Evolutionary conservation across 2,329 filamentous ascomycete genomes (phyloP).

Genomic region (Fusarium bactridioides): DNA sequence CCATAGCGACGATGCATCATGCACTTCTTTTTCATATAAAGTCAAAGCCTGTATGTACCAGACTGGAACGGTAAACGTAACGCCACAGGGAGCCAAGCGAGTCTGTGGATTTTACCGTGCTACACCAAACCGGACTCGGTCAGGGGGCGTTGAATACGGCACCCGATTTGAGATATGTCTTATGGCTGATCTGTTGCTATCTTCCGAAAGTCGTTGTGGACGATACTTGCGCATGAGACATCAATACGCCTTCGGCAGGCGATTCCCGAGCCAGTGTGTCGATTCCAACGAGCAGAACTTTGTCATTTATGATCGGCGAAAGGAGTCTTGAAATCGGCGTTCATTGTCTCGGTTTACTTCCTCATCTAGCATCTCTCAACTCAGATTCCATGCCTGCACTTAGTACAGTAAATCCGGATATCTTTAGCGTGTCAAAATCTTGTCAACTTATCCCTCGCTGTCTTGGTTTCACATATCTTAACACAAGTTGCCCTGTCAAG

Average conservation of each 20-base stretch:
- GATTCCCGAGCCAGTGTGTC: not conserved
- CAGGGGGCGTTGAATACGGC: not conserved
- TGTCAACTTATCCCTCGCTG: not conserved
- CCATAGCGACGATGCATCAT: not conserved
- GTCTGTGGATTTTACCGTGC: slow-evolving; percentile 15
- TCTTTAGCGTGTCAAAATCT: slow-evolving; percentile 12
- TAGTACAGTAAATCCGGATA: slow-evolving; percentile 8
- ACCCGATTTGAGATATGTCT: slow-evolving; percentile 6
- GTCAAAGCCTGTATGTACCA: slow-evolving; percentile 23
- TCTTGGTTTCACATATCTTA: slow-evolving; percentile 3
- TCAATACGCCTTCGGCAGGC: slow-evolving; percentile 7
- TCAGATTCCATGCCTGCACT: not conserved
- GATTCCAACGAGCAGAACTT: slow-evolving; percentile 16
- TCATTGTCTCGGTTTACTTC: slow-evolving; percentile 19
- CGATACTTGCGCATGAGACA: slow-evolving; percentile 15
- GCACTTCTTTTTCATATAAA: slow-evolving; percentile 7
- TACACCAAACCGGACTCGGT: slow-evolving; percentile 13
- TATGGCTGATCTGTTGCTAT: slow-evolving; percentile 2
- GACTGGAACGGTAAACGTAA: slow-evolving; percentile 20
- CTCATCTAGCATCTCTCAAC: not conserved
- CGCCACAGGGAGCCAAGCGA: slow-evolving; percentile 33
- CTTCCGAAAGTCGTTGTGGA: slow-evolving; percentile 5
- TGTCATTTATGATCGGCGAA: slow-evolving; percentile 17
- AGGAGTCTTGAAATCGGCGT: slow-evolving; percentile 10
- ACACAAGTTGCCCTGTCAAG: not conserved